Evolutionary conservation across 352 stramenopile genomes (phyloP), one percentile per base, ranked within the genome.

Genomic region (Globisporangium paddicum): DNA sequence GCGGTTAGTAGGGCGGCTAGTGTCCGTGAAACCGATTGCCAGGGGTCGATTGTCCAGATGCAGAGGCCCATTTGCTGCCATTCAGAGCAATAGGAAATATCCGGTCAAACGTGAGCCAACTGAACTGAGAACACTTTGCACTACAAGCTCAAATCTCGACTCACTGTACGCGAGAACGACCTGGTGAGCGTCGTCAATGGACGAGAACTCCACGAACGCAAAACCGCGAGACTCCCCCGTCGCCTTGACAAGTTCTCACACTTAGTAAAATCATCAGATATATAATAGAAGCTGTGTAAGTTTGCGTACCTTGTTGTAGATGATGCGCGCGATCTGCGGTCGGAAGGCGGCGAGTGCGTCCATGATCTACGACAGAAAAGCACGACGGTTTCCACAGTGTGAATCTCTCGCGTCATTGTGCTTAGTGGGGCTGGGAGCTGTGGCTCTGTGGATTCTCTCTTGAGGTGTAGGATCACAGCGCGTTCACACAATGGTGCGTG

Each of bases 221-320:
- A 95, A 92, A 44, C 86, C 86, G 9, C 86, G 80, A 46, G 73
- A 64, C 54, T 88, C 75, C 25, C 81, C 78, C 26, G 83, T 91
- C 14, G 61, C 51, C 78, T 85, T n/a, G n/a, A n/a, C n/a, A n/a
- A n/a, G n/a, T n/a, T n/a, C n/a, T n/a, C n/a, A n/a, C n/a, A n/a
- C n/a, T n/a, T n/a, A n/a, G n/a, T n/a, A n/a, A n/a, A n/a, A n/a
- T n/a, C n/a, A n/a, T n/a, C n/a, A n/a, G n/a, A n/a, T n/a, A n/a
- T n/a, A n/a, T n/a, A n/a, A n/a, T n/a, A n/a, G n/a, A n/a, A n/a
- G n/a, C n/a, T n/a, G n/a, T n/a, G n/a, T n/a, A n/a, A n/a, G n/a
- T n/a, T n/a, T n/a, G n/a, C n/a, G n/a, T 58, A 89, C 83, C 74
- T 92, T 90, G 53, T 91, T 69, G 52, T 81, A 71, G 62, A 95